Evolutionary conservation across 148 eudicot genomes (phyloP).

Genomic region (Rheum nobile): DNA sequence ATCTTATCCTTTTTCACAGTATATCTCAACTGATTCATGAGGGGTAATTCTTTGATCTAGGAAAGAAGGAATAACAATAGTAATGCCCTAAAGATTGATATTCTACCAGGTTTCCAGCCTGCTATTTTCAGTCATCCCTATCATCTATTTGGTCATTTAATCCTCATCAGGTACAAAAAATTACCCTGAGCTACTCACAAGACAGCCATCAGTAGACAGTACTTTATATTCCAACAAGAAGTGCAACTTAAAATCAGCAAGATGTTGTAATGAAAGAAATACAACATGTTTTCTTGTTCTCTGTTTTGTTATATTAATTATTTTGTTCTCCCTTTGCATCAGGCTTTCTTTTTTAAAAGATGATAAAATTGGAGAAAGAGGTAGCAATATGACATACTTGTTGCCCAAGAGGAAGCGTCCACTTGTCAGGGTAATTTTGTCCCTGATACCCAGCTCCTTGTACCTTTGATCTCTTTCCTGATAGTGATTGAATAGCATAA

Average conservation of each 20-base stretch:
- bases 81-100: not conserved
- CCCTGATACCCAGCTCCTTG: constrained; percentile 93
- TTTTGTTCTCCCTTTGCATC: not conserved
- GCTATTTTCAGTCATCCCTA: not conserved
- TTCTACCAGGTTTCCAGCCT: no score
- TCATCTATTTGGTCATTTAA: not conserved
- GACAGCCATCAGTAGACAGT: no score
- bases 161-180: no score
- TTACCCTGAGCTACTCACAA: no score
- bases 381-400: constrained; percentile 44
- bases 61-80: not conserved
- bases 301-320: not conserved
- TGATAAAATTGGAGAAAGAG: not conserved
- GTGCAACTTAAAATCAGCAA: not conserved
- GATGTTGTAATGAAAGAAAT: not conserved
- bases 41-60: no score
- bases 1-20: not conserved
- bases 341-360: not conserved
- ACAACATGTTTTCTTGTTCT: not conserved
- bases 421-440: constrained; percentile 91
- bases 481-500: not conserved
- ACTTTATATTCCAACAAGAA: no score
- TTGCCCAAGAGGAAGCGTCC: constrained; percentile 98
- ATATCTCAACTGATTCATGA: not conserved
- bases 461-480: constrained; percentile 99